A percentile compares a stretch with the other conserved stretches of the same genome.
Conservation (phyloP, 805 yeast genomes). For the Monosporozyma aquatica region DNA sequence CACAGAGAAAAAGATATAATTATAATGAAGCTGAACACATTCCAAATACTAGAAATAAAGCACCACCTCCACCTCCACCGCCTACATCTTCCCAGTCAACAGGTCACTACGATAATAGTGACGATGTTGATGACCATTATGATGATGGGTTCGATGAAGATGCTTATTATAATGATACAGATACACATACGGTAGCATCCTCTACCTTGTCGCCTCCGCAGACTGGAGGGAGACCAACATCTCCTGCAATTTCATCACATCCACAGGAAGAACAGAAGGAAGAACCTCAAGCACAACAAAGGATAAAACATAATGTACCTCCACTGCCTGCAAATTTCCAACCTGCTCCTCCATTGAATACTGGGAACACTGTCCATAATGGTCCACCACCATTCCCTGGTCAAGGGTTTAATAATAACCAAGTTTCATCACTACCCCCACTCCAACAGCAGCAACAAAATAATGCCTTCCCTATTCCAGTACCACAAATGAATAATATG, state of each 20-base stretch:
- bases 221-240: conserved; percentile 15
- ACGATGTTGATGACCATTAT: conserved; percentile 9
- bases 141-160: conserved; percentile 7
- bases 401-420: conserved; percentile 1
- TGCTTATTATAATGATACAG: conserved; percentile 2
- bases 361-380: neutral
- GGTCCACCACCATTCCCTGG: conserved; percentile 2
- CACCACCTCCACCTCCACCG: conserved; percentile 37
- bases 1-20: conserved; percentile 27
- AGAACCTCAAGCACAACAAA: conserved; percentile 13
- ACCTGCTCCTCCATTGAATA: neutral
- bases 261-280: conserved; percentile 17
- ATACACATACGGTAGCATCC: neutral
- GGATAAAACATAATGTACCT: conserved; percentile 16
- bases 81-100: conserved; percentile 20
- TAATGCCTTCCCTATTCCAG: conserved; percentile 8
- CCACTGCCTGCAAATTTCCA: conserved; percentile 16
- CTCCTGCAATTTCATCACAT: conserved; percentile 12
- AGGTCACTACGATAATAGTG: too few relatives aligned
- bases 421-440: conserved; percentile 7
- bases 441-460: conserved; percentile 5
- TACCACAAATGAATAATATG: conserved; percentile 7
- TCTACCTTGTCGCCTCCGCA: conserved; percentile 9
- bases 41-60: conserved; percentile 30
- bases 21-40: conserved; percentile 24